Base-by-base conservation (phyloP, 2,329 filamentous ascomycete species). In the Trichoderma pleuroti region DNA sequence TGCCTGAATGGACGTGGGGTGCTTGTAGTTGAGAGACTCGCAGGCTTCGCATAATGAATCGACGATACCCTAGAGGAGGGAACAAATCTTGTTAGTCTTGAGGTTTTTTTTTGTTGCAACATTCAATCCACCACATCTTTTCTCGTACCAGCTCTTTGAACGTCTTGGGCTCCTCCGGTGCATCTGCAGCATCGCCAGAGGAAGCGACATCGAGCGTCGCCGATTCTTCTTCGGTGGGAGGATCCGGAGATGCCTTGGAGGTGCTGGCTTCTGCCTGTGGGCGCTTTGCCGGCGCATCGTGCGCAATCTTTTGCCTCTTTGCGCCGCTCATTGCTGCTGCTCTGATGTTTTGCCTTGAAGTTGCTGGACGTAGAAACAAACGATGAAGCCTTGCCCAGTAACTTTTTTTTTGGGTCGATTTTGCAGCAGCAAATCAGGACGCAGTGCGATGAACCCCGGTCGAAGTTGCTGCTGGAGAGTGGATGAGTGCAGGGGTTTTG, bases 31-130 rank as follows among this genome's bases (percentile, higher is more conserved):
- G 67, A 98, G 86, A 0, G 88, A 85, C 6, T 88, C 87, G 82
- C 95, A 98, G 63, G 95, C 93, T 79, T 98, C 94, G 82, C 93
- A 97, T 67, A 99, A 86, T 34, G 92, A 88, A 70, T 97, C 93
- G 71, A 94, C 92, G 63, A 98, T 87, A 28, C 95, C 95, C 88
- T 91, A 68, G 2, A n/a, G 16, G 8, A 28, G 16, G 4, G 26
- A 18, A 34, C 10, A 2, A 5, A 46, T 46, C 62, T 24, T 21
- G 54, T 78, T 72, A 76, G 75, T n/a, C 2, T 18, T 10, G 5
- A 26, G 12, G 11, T 18, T 3, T 12, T 10, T 18, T 7, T 21
- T 12, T 14, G n/a, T 42, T 42, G 39, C 14, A 28, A 36, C 10
- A 46, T 21, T 46, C 5, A 3, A 21, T 26, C 60, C 24, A 7